Conservation (phyloP, 352 stramenopile genomes). For the Pythium grandisporangium region DNA sequence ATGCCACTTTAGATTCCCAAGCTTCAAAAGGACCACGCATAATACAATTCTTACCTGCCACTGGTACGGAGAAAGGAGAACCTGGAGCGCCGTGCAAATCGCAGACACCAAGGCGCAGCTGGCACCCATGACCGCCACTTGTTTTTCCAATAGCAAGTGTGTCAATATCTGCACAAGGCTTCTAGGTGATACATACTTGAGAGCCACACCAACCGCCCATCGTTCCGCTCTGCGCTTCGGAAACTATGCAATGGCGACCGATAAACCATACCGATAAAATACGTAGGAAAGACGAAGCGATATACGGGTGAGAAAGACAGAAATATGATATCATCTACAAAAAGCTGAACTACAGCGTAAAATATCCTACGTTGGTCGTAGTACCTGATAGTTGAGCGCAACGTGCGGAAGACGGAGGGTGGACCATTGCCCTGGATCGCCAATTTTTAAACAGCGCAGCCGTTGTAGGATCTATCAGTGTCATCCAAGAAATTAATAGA, state of each 20-base stretch:
- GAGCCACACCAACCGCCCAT: slow-evolving; percentile 59
- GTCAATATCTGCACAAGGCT: slow-evolving; percentile 65
- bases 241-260: no score
- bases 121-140: slow-evolving; percentile 71
- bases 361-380: no score
- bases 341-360: no score
- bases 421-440: slow-evolving; percentile 57
- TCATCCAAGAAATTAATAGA: no score
- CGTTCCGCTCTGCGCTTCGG: slow-evolving; percentile 59
- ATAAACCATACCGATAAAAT: no score
- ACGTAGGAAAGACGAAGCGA: no score
- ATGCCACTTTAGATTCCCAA: neutral
- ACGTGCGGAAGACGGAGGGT: slow-evolving; percentile 44
- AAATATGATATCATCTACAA: no score
- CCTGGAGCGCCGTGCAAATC: slow-evolving; percentile 54
- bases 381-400: slow-evolving; percentile 69
- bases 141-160: slow-evolving; percentile 69
- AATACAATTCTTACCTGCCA: slow-evolving; percentile 36
- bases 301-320: no score
- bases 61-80: slow-evolving; percentile 72
- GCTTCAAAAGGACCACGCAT: neutral
- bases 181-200: slow-evolving; percentile 43
- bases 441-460: slow-evolving; percentile 49
- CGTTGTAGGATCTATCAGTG: slow-evolving; percentile 67
- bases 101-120: slow-evolving; percentile 56